These are phyloP conservation scores for Salix suchowensis DNA, from an alignment of 345 rosid genomes.

Conservation along the genomic window DNA sequence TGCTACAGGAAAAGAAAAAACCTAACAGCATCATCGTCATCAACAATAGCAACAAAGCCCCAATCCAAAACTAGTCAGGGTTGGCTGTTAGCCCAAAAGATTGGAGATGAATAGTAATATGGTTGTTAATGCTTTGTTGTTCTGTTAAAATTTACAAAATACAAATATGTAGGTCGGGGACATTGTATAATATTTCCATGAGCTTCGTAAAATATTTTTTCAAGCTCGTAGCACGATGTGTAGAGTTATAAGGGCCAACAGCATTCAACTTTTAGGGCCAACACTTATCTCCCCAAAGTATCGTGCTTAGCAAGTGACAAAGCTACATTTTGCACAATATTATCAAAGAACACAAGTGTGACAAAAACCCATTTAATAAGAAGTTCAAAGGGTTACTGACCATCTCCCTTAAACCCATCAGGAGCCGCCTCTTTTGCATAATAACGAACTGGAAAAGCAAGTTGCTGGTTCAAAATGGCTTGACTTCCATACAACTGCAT, in stretches of 20 bases:
- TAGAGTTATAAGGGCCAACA: neutral
- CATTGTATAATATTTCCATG: neutral
- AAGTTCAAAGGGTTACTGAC: conserved; percentile 16
- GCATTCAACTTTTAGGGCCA: neutral
- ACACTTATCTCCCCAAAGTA: neutral
- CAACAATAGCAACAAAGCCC: no score
- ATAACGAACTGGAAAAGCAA: neutral
- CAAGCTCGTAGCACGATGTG: neutral
- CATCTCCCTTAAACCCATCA: neutral
- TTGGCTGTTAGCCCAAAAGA: no score
- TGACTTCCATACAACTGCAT: neutral
- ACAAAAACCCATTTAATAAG: neutral
- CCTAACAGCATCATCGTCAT: no score
- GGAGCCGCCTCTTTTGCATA: neutral
- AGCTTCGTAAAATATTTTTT: neutral
- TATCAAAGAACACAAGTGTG: neutral
- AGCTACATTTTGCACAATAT: neutral
- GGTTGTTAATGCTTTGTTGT: no score
- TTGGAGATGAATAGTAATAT: no score
- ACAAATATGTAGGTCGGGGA: no score
- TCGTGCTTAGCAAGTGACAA: neutral
- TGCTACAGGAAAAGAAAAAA: no score
- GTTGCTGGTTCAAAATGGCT: neutral
- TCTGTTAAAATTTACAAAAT: no score
- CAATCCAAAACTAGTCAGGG: no score